phyloP scores from a whole-genome alignment of 2,329 filamentous ascomycete species.

The Teratosphaeria nubilosa region DNA sequence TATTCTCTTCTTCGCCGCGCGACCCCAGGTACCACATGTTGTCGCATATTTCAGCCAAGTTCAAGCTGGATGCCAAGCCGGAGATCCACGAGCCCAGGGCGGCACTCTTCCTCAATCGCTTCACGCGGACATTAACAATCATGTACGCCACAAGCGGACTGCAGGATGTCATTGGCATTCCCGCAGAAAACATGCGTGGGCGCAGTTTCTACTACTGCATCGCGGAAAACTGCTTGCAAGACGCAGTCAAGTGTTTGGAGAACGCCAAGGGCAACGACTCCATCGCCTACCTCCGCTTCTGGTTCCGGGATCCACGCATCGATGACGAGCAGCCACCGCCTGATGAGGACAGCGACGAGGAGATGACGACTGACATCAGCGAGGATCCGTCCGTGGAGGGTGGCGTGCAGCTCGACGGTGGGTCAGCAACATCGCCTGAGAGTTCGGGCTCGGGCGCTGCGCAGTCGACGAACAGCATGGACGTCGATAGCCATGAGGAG shows the following conservation, averaged over 20 bases:
- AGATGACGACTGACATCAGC: slow-evolving; percentile 39
- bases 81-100: slow-evolving; percentile 65
- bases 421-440: slow-evolving; percentile 17
- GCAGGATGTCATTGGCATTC: slow-evolving; percentile 62
- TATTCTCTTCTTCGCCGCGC: slow-evolving; percentile 71
- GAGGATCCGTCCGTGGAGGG: slow-evolving; percentile 40
- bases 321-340: slow-evolving; percentile 26
- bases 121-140: slow-evolving; percentile 69
- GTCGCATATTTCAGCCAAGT: slow-evolving; percentile 73
- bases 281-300: slow-evolving; percentile 80
- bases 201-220: slow-evolving; percentile 86
- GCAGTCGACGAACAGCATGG: slow-evolving; percentile 30
- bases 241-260: slow-evolving; percentile 70
- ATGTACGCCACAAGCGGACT: slow-evolving; percentile 80
- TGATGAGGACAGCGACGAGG: slow-evolving; percentile 33
- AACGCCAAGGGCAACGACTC: slow-evolving; percentile 84
- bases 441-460: slow-evolving; percentile 6
- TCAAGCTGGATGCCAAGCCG: slow-evolving; percentile 47
- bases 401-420: slow-evolving; percentile 35
- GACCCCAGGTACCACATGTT: slow-evolving; percentile 87
- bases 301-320: slow-evolving; percentile 64
- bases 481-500: slow-evolving; percentile 11
- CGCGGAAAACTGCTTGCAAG: slow-evolving; percentile 61
- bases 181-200: slow-evolving; percentile 57
- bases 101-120: slow-evolving; percentile 76